Base-by-base conservation (phyloP, 2,329 filamentous ascomycete genomes). In the Xylaria sp. region DNA sequence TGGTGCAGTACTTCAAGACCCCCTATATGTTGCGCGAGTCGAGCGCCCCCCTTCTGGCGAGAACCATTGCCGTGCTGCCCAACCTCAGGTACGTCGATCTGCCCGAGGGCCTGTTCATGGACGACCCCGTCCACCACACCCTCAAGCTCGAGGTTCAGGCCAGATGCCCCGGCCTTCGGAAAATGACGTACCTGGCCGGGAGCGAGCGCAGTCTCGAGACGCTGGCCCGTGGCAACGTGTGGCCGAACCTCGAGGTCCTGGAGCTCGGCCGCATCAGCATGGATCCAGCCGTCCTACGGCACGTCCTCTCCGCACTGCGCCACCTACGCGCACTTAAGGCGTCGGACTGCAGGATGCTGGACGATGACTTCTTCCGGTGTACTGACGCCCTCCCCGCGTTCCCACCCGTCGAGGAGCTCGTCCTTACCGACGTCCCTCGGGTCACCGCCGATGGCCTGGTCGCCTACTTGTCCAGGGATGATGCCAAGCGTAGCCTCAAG, bases 11-110 rank as follows among this genome's bases (percentile, higher is more conserved):
- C 75, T 85, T 98, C 76, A 97, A 97, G 83, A 90, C 94, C 68
- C 94, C 95, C 7, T 98, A 97, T 80, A 98, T 98, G 95, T 91
- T 95, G 63, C 90, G 95, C 67, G 94, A 98, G 82, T 92, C 92
- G 1, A 92, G 88, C 78, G 94, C 96, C 79, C 88, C 92, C 63
- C 92, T 95, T 71, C 87, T 98, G 58, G 94, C 95, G 10, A 90
- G 94, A 60, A 93, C 92, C 31, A 91, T 98, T 57, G 93, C 94
- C 46, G 92, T 94, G 28, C 86, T 95, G 52, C 93, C 94, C 36
- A 94, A 95, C 76, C 84, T 98, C 54, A 91, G 89, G 79, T 98
- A 96, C 79, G 91, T 97, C 73, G 95, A 98, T 80, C 86, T 98
- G 8, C 95, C 95, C 4, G 92, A 96, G 73, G 94, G 94, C 59